phyloP scores from a whole-genome alignment of 108 stramenopile genomes.

The Epithemia pelagica region DNA sequence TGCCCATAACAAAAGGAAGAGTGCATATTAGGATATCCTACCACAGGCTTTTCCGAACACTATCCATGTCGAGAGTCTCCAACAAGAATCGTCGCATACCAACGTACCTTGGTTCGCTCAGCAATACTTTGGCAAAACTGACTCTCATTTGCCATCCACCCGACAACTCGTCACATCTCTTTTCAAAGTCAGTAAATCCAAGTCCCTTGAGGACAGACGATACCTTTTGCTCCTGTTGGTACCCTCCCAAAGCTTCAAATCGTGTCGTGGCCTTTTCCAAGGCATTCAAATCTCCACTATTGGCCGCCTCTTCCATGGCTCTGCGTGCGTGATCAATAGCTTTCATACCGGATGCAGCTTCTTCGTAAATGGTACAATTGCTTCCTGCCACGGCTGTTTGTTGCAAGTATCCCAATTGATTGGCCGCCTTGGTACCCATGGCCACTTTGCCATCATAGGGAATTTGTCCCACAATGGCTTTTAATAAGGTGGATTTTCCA shows the following conservation, averaged over 20 bases:
- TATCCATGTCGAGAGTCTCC: no score
- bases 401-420: constrained; percentile 63
- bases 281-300: constrained; percentile 54
- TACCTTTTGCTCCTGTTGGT: constrained; percentile 82
- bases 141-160: constrained; percentile 97
- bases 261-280: constrained; percentile 47
- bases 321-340: constrained; percentile 45
- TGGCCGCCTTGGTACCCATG: constrained; percentile 1
- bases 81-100: no score
- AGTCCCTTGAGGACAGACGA: constrained; percentile 79
- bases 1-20: no score
- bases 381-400: constrained; percentile 84
- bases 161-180: constrained; percentile 77
- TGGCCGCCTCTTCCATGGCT: constrained; percentile 29
- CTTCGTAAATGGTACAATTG: constrained; percentile 76
- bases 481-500: constrained; percentile 88
- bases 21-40: no score
- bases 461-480: constrained; percentile 78
- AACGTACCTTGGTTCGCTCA: constrained; percentile 52
- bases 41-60: no score
- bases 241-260: constrained; percentile 77
- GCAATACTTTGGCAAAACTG: constrained; percentile 70
- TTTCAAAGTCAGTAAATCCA: constrained; percentile 75
- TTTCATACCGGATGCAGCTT: constrained; percentile 85
- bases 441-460: constrained; percentile 15